Conservation (phyloP, 257 asterid genomes). For the Cruciata laevipes region DNA sequence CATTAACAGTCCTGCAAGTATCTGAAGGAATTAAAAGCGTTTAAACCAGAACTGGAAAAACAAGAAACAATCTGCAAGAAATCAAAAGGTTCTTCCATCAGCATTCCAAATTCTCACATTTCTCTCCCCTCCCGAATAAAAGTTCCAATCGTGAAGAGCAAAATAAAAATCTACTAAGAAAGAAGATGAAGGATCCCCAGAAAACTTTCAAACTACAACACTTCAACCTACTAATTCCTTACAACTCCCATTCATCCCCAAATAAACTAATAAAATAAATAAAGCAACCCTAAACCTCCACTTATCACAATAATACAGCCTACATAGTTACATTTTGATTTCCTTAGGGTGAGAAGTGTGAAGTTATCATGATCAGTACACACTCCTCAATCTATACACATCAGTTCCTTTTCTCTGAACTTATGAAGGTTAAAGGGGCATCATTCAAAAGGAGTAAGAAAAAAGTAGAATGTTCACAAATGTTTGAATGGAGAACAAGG, state of each 20-base stretch:
- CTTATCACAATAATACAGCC: not conserved
- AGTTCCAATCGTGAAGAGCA: not conserved
- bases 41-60: conserved; percentile 15
- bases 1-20: conserved; percentile 91
- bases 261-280: not conserved
- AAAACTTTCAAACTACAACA: not conserved
- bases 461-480: not conserved
- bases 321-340: not conserved
- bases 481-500: not conserved
- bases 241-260: not conserved
- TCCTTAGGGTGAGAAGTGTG: not conserved
- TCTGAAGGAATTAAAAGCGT: conserved; percentile 39
- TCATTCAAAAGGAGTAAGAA: too few species aligned
- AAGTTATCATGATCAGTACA: not conserved
- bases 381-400: not conserved
- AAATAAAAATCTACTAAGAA: not conserved
- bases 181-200: not conserved
- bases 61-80: conserved; percentile 4
- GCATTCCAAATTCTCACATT: not conserved
- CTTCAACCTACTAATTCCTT: not conserved
- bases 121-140: not conserved
- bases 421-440: not conserved
- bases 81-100: not conserved
- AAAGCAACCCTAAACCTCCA: not conserved
- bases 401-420: not conserved